These are phyloP conservation scores for Pythium chondricola DNA, from an alignment of 352 stramenopile genomes.

Conservation along the genomic window DNA sequence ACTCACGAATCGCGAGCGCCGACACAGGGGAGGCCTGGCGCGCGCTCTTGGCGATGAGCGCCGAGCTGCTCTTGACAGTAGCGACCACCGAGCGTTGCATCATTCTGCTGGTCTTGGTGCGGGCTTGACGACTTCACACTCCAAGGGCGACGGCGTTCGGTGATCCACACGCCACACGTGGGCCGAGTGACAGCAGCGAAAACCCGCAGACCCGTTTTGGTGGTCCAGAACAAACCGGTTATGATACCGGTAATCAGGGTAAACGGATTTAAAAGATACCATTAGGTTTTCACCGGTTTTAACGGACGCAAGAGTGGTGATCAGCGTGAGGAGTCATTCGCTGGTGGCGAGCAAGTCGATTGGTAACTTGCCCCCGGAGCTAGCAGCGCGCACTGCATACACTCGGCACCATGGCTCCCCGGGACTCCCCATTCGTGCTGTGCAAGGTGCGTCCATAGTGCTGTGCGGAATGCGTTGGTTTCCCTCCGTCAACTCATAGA, in stretches of 20 bases:
- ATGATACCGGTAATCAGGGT: neutral
- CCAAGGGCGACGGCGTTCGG: neutral
- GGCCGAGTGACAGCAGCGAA: too few species aligned
- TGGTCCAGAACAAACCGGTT: conserved; percentile 3
- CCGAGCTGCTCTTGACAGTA: conserved; percentile 11
- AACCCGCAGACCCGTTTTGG: conserved; percentile 14
- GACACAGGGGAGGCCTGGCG: conserved; percentile 12
- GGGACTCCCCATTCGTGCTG: conserved; percentile 38
- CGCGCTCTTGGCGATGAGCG: conserved; percentile 15
- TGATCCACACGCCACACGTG: too few species aligned
- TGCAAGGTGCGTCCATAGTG: conserved; percentile 31
- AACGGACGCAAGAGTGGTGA: neutral
- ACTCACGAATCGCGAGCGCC: conserved; percentile 21
- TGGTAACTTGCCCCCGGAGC: neutral
- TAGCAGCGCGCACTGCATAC: neutral
- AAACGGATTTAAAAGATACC: conserved; percentile 7
- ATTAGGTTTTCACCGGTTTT: conserved; percentile 2
- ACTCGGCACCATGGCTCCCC: conserved; percentile 11
- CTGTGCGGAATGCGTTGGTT: too few species aligned
- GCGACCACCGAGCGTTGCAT: conserved; percentile 52
- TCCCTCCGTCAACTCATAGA: too few species aligned
- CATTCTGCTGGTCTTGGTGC: conserved; percentile 24
- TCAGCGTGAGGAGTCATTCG: conserved; percentile 16
- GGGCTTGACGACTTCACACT: conserved; percentile 13
- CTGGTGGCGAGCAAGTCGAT: conserved; percentile 12